Conservation (phyloP, 768 basidiomycete species). For the Sarcomyxa edulis region DNA sequence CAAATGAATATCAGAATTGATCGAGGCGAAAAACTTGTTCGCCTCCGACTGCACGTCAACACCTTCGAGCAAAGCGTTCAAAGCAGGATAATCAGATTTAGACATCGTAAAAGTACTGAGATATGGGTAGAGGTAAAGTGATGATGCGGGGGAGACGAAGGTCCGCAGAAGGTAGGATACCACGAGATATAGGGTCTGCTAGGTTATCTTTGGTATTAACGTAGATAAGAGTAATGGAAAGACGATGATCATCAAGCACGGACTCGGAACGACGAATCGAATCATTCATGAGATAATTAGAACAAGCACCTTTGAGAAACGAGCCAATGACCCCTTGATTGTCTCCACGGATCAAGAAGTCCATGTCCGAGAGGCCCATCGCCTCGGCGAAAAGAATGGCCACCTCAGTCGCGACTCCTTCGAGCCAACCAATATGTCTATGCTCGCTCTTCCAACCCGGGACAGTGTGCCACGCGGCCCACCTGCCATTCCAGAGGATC, state of each 20-base stretch:
- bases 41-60: not conserved
- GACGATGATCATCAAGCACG: slow-evolving; percentile 8
- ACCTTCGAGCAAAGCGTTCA: not conserved
- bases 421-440: too few species aligned
- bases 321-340: slow-evolving; percentile 28
- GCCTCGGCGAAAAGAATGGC: too few species aligned
- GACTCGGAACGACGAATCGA: slow-evolving; percentile 14
- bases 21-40: not conserved
- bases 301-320: slow-evolving; percentile 20
- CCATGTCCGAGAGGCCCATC: slow-evolving; percentile 5
- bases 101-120: slow-evolving; percentile 1
- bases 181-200: slow-evolving; percentile 24
- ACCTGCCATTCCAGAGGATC: slow-evolving; percentile 17
- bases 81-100: too few species aligned
- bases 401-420: too few species aligned
- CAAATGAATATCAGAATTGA: not conserved
- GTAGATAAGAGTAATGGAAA: slow-evolving; percentile 14
- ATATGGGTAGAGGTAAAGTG: not conserved
- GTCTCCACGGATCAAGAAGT: slow-evolving; percentile 21
- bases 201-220: slow-evolving; percentile 18
- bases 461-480: slow-evolving; percentile 26
- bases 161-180: slow-evolving; percentile 8
- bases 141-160: slow-evolving; percentile 1
- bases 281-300: slow-evolving; percentile 21
- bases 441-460: too few species aligned